A percentile compares a stretch with the other conserved stretches of the same genome.
Evolutionary conservation across 1,284 basidiomycete species (phyloP).

Genomic region (Microbotryum intermedium): DNA sequence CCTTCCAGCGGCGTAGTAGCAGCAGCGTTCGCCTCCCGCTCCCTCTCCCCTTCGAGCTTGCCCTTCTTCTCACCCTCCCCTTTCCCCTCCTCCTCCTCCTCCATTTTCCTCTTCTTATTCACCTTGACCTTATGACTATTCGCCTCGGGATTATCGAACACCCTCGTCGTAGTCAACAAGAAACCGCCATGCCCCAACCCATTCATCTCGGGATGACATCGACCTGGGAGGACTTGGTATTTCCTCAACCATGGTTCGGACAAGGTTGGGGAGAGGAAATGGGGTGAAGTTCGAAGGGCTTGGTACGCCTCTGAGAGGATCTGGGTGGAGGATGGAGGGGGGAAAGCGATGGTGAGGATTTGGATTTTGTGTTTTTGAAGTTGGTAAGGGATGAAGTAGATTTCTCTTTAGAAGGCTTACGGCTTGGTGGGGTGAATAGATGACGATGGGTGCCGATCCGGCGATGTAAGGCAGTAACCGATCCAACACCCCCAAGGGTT

Average conservation of each 20-base stretch:
- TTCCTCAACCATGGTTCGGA: constrained; percentile 82
- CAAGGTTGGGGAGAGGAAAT: constrained; percentile 68
- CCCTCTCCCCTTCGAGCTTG: neutral
- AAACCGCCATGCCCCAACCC: constrained; percentile 83
- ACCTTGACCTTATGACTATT: neutral
- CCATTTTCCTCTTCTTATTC: neutral
- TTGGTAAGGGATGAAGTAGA: no score
- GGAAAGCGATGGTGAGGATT: neutral
- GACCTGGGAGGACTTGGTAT: constrained; percentile 90
- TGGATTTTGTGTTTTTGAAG: no score
- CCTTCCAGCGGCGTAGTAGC: no score
- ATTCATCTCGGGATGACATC: constrained; percentile 93
- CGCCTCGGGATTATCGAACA: constrained; percentile 30
- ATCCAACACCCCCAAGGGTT: constrained; percentile 72
- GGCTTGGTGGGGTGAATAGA: constrained; percentile 37
- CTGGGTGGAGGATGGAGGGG: constrained; percentile 26
- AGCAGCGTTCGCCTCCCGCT: neutral
- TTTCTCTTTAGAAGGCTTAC: constrained; percentile 3
- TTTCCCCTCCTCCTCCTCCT: neutral
- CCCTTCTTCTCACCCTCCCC: neutral
- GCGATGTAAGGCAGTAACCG: constrained; percentile 64
- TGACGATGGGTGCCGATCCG: constrained; percentile 77
- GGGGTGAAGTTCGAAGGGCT: constrained; percentile 56
- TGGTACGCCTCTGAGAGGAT: constrained; percentile 67
- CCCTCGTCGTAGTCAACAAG: constrained; percentile 51